A percentile compares a stretch with the other conserved stretches of the same genome.
Conservation (phyloP, 75 land plant genomes). For the Cryptomeria japonica region DNA sequence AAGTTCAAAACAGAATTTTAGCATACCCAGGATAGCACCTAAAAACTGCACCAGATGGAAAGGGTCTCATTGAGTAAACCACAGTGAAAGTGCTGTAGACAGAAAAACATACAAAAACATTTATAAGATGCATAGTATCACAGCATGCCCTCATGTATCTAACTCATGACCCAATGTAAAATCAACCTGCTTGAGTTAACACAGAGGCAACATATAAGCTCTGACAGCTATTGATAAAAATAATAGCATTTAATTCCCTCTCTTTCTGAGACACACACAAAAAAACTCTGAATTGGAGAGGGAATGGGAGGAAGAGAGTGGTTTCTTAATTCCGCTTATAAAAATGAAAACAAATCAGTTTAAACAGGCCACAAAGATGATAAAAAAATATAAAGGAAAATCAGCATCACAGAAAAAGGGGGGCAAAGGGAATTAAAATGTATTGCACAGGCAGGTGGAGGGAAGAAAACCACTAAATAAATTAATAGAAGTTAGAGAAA, state of each 20-base stretch:
- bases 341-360: too few species aligned
- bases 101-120: background rate
- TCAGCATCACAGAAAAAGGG: too few species aligned
- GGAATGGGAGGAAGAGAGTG: too few species aligned
- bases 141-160: background rate
- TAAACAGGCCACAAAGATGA: background rate
- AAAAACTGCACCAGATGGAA: constrained; percentile 81
- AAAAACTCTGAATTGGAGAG: background rate
- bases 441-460: too few species aligned
- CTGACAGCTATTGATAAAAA: background rate
- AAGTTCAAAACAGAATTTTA: background rate
- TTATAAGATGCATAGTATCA: background rate
- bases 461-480: too few species aligned
- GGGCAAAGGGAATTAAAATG: too few species aligned
- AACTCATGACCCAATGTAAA: background rate
- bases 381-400: too few species aligned
- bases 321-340: too few species aligned
- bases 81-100: constrained; percentile 78
- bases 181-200: background rate
- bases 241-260: too few species aligned
- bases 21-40: constrained; percentile 92
- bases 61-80: constrained; percentile 87
- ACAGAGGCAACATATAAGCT: background rate
- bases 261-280: background rate
- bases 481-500: too few species aligned